A percentile compares a stretch with the other conserved stretches of the same genome.
phyloP scores from a whole-genome alignment of 2,329 filamentous ascomycete species.

The Nigrospora osmanthi region DNA sequence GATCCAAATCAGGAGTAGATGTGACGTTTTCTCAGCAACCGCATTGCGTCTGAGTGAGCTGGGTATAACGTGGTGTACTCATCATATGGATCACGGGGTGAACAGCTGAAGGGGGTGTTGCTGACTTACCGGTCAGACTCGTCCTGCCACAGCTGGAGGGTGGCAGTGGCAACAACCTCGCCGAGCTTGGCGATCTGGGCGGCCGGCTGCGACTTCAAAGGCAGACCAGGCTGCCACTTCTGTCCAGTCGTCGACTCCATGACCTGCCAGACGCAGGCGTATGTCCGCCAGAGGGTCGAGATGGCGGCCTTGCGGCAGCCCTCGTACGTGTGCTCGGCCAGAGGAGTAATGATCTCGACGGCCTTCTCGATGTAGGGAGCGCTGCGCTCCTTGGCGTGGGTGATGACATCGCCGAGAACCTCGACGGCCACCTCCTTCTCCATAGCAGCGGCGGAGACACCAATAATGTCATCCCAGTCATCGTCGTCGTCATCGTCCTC shows the following conservation, averaged over 20 bases:
- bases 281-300: conserved; percentile 86
- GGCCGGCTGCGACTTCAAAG: conserved; percentile 71
- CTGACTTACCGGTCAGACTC: conserved; percentile 84
- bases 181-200: conserved; percentile 77
- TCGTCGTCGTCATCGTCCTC: conserved; percentile 62
- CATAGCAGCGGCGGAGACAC: conserved; percentile 80
- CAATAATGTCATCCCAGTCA: conserved; percentile 75
- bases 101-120: conserved; percentile 7
- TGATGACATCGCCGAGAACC: conserved; percentile 87
- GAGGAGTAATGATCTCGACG: conserved; percentile 70
- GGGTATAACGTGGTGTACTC: conserved; percentile 89
- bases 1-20: conserved; percentile 15
- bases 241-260: conserved; percentile 69
- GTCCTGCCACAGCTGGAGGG: conserved; percentile 77
- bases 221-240: conserved; percentile 87
- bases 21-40: conserved; percentile 83
- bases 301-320: conserved; percentile 89
- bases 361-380: conserved; percentile 73
- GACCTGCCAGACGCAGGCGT: conserved; percentile 82
- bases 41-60: conserved; percentile 98
- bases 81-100: conserved; percentile 53
- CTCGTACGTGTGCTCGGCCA: conserved; percentile 85
- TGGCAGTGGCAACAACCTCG: conserved; percentile 76
- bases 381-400: conserved; percentile 51
- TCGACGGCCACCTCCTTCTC: conserved; percentile 98